Percentiles rank a stretch among this genome's conserved stretches.
These are phyloP conservation scores for Diaporthe batatas DNA, from an alignment of 2,329 filamentous ascomycete species.

Conservation along the genomic window DNA sequence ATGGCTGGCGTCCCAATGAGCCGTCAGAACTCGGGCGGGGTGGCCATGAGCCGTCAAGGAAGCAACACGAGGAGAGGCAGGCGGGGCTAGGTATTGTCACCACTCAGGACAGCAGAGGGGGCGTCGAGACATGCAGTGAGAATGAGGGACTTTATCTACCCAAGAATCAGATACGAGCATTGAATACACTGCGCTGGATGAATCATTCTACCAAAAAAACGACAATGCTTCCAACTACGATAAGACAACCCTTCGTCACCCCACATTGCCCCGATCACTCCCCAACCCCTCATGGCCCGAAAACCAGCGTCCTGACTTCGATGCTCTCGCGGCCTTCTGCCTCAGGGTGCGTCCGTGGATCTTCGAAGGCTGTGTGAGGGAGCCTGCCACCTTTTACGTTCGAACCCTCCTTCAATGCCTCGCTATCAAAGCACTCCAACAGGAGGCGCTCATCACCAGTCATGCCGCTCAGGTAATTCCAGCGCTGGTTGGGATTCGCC, in stretches of 20 bases:
- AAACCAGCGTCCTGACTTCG: constrained; percentile 88
- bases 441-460: constrained; percentile 78
- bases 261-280: background rate
- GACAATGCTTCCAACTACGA: background rate
- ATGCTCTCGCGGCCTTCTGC: constrained; percentile 87
- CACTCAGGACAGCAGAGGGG: background rate
- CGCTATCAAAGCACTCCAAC: constrained; percentile 83
- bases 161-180: constrained; percentile 8
- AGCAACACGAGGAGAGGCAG: constrained; percentile 64
- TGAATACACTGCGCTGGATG: constrained; percentile 29
- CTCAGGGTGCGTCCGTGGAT: constrained; percentile 77
- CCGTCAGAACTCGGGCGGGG: constrained; percentile 68
- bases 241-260: background rate
- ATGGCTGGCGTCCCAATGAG: constrained; percentile 64
- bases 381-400: constrained; percentile 67
- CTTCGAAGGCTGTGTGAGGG: constrained; percentile 84
- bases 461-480: constrained; percentile 88
- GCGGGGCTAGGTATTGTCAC: constrained; percentile 30
- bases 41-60: constrained; percentile 69
- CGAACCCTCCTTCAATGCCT: constrained; percentile 63
- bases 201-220: background rate
- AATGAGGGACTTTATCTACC: background rate
- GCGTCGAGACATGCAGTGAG: background rate
- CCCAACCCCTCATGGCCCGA: constrained; percentile 66
- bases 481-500: constrained; percentile 73